phyloP scores from a whole-genome alignment of 106 monocot species.

The Gastrodia elata region DNA sequence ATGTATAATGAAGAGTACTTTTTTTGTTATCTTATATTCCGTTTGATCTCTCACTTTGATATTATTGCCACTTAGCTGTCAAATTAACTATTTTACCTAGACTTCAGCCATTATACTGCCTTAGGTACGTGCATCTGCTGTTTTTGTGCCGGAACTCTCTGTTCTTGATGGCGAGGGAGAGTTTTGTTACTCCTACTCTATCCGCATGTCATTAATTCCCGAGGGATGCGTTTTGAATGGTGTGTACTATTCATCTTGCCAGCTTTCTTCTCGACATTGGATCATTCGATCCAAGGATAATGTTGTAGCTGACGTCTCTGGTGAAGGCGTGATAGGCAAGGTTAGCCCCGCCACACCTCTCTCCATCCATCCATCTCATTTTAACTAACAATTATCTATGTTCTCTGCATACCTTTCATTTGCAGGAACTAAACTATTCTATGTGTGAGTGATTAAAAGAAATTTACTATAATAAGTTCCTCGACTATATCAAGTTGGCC shows the following conservation, averaged over 20 bases:
- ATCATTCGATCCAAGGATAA: conserved; percentile 36
- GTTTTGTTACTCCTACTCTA: conserved; percentile 52
- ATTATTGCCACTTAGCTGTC: background rate
- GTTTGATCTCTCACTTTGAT: background rate
- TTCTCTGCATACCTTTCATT: no score
- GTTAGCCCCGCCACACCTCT: conserved; percentile 17
- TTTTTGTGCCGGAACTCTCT: conserved; percentile 73
- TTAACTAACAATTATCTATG: no score
- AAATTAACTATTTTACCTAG: background rate
- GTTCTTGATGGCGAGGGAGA: background rate
- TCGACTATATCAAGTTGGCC: no score
- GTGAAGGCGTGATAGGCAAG: conserved; percentile 79
- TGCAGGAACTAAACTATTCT: no score
- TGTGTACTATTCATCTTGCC: conserved; percentile 52
- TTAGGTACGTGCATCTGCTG: conserved; percentile 76
- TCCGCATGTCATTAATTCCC: conserved; percentile 65
- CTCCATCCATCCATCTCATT: background rate
- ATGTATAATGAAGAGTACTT: background rate
- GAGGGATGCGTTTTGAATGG: conserved; percentile 67
- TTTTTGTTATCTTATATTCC: background rate
- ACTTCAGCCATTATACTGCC: background rate
- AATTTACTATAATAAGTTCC: no score
- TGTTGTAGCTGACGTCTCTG: conserved; percentile 42
- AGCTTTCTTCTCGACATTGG: conserved; percentile 84
- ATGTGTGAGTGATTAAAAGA: no score